Percentiles rank a stretch among this genome's conserved stretches.
Conservation (phyloP, 345 rosid species). For the Eucalyptus cloeziana region DNA sequence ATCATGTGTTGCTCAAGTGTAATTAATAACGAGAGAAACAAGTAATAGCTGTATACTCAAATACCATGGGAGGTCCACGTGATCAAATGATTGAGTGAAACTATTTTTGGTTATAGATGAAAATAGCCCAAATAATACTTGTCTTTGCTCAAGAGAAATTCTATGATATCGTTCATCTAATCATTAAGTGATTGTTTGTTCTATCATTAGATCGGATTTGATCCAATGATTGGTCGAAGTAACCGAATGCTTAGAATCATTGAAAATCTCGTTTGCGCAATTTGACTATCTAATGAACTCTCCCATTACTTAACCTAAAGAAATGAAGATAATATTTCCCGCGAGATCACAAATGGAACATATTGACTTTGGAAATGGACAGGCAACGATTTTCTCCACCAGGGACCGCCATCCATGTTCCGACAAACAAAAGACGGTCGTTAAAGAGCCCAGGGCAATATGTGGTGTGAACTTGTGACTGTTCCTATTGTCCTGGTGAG, state of each 20-base stretch:
- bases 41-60: fast-evolving
- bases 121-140: background rate
- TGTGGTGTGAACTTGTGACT: background rate
- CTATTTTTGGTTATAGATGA: background rate
- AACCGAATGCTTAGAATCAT: background rate
- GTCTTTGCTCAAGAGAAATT: background rate
- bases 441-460: background rate
- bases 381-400: background rate
- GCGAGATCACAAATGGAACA: background rate
- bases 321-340: background rate
- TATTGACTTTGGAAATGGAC: background rate
- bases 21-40: background rate
- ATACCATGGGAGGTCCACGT: fast-evolving
- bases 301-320: background rate
- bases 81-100: background rate
- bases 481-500: background rate
- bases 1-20: background rate
- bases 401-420: background rate
- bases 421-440: background rate
- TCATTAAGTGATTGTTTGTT: background rate
- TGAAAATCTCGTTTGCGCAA: background rate
- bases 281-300: background rate
- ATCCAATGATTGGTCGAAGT: background rate
- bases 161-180: background rate
- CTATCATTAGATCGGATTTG: background rate